phyloP scores from a whole-genome alignment of 768 basidiomycete species.

The Austroboletus eburneus region DNA sequence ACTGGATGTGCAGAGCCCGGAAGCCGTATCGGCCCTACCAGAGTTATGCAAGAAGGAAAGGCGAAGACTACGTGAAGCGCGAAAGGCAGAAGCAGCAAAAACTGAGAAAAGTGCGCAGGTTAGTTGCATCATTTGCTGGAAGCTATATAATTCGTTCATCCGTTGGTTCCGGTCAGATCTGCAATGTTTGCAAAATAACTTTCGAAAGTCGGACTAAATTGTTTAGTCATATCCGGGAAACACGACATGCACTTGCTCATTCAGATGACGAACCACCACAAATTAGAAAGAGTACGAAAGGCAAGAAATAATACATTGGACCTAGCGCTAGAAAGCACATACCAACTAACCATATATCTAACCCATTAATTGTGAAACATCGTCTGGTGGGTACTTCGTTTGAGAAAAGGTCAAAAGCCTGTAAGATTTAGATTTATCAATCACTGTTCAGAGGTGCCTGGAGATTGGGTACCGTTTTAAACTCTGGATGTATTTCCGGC shows the following conservation, averaged over 20 bases:
- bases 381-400: constrained; percentile 92
- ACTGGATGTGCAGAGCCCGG: not conserved
- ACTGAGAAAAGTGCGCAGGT: constrained; percentile 6
- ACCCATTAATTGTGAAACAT: constrained; percentile 91
- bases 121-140: constrained; percentile 1
- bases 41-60: constrained; percentile 76
- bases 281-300: constrained; percentile 35
- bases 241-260: constrained; percentile 62
- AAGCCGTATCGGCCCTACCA: constrained; percentile 5
- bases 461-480: constrained; percentile 69
- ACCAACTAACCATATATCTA: constrained; percentile 27
- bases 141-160: not conserved
- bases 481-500: constrained; percentile 97
- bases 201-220: constrained; percentile 72
- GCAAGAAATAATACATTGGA: constrained; percentile 15
- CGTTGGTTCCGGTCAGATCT: constrained; percentile 32
- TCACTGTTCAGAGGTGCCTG: not conserved
- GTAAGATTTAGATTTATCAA: constrained; percentile 12
- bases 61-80: constrained; percentile 70
- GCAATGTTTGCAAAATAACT: constrained; percentile 61
- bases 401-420: constrained; percentile 95
- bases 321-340: constrained; percentile 6
- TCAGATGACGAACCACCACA: constrained; percentile 27
- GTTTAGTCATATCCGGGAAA: constrained; percentile 66
- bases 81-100: constrained; percentile 42